Evolutionary conservation across 2,329 filamentous ascomycete genomes (phyloP), one percentile per base, ranked within the genome.

Genomic region (Onygenales sp.): DNA sequence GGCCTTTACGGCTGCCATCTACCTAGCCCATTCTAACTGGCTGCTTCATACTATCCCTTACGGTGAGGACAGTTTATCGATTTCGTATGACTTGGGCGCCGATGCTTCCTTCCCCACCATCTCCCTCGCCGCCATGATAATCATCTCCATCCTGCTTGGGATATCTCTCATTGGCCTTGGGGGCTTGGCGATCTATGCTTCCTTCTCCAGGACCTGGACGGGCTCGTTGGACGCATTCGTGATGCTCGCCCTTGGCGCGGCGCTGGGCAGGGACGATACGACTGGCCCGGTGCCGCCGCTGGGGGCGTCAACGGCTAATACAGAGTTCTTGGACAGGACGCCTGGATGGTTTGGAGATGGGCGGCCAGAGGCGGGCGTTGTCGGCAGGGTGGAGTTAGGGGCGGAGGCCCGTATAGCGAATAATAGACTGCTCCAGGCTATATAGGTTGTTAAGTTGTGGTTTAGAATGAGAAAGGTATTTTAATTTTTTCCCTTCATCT

Each of bases 231-330:
- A 58, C 31, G 33, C 55, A 1, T 55, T 57, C 33, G 49, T 53
- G 3, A 52, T 58, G 55, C 52, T 58, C 51, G 44, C 52, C 36
- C 7, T 58, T 1, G 56, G 56, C 8, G 54, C 48, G 5, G 49
- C 55, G 14, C 32, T 57, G 47, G 49, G 27, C 6, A 34, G 39
- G 6, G 48, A 54, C 3, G 43, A 47, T 47, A 45, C 2, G 4
- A 32, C 43, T 5, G 43, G 27, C 9, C 21, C 43, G 32, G n/a
- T 45, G 27, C 43, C 43, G 5, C 17, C 27, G 17, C 43, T 45
- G 27, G 27, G 4, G 27, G 43, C 43, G 9, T 14, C 32, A 14
- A 8, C 27, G 32, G 6, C 1, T 27, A 14, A 7, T 2, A 14
- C 31, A n/a, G 31, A 33, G 9, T 11, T n/a, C 13, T 46, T 46